phyloP scores from a whole-genome alignment of 23 red algal genomes.

The Chondrus crispus region DNA sequence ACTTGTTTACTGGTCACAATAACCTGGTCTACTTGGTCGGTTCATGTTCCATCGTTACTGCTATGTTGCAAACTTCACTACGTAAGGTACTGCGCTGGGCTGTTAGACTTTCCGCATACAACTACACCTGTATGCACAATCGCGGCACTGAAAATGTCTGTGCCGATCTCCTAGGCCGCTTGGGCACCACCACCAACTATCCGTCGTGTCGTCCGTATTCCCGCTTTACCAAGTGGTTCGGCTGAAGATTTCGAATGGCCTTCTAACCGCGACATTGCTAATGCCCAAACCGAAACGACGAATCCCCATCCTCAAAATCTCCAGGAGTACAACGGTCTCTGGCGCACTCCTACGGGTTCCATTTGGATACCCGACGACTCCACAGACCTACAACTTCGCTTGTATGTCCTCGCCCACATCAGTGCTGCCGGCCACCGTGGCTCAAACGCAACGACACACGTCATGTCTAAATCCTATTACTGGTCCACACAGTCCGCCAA shows the following conservation, averaged over 20 bases:
- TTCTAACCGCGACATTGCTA: not conserved
- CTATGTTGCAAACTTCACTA: not conserved
- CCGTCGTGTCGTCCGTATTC: not conserved
- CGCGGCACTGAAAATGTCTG: not conserved
- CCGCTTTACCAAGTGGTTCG: not conserved
- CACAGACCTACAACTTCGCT: constrained; percentile 17
- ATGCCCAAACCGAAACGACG: not conserved
- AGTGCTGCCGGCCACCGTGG: constrained; percentile 17
- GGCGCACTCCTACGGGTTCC: not conserved
- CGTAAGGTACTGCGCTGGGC: constrained; percentile 4
- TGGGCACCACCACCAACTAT: not conserved
- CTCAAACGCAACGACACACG: not conserved
- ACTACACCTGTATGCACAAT: not conserved
- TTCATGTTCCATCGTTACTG: not conserved
- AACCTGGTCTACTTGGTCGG: constrained; percentile 1
- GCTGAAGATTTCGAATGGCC: not conserved
- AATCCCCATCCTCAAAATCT: not conserved
- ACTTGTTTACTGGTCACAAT: not conserved
- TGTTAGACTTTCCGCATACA: not conserved
- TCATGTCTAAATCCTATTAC: not conserved
- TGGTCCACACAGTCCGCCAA: not conserved
- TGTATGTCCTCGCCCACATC: constrained; percentile 3
- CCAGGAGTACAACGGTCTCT: not conserved
- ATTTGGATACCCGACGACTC: constrained; percentile 29
- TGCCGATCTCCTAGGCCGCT: not conserved